phyloP scores from a whole-genome alignment of 148 eudicot genomes.

The Amaranthus hypochondriacus region DNA sequence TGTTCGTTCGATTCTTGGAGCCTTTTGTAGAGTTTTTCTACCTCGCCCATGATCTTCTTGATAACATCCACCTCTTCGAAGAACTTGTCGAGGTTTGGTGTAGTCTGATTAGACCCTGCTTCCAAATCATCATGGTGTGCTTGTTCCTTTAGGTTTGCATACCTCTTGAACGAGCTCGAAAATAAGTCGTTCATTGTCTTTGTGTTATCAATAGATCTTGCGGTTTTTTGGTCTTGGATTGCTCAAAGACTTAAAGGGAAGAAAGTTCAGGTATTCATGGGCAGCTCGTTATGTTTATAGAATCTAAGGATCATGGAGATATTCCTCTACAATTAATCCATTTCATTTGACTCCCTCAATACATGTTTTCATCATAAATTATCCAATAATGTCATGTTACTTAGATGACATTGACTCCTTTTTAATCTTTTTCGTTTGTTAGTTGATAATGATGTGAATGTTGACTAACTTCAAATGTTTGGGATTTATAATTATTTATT shows the following conservation, averaged over 20 bases:
- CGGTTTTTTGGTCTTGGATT: not conserved
- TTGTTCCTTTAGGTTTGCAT: constrained; percentile 50
- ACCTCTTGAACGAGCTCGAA: constrained; percentile 62
- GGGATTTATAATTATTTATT: no score
- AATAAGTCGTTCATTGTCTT: constrained; percentile 70
- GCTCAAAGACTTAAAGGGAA: not conserved
- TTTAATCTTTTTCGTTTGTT: not conserved
- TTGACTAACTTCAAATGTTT: no score
- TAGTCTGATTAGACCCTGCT: constrained; percentile 21
- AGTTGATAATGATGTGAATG: not conserved
- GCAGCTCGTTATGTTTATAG: not conserved
- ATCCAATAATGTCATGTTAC: not conserved
- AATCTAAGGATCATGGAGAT: constrained; percentile 8
- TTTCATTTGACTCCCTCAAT: constrained; percentile 15
- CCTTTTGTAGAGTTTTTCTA: constrained; percentile 49
- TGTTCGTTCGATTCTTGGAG: constrained; percentile 61
- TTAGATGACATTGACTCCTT: not conserved
- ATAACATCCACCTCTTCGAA: constrained; percentile 62
- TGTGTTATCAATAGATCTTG: not conserved
- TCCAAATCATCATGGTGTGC: constrained; percentile 49
- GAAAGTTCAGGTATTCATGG: not conserved
- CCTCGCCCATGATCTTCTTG: constrained; percentile 55
- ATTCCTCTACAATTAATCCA: not conserved
- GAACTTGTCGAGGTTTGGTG: constrained; percentile 51
- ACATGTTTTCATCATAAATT: constrained; percentile 2